Evolutionary conservation across 2,329 filamentous ascomycete genomes (phyloP).

Genomic region (Penicillium sp.): DNA sequence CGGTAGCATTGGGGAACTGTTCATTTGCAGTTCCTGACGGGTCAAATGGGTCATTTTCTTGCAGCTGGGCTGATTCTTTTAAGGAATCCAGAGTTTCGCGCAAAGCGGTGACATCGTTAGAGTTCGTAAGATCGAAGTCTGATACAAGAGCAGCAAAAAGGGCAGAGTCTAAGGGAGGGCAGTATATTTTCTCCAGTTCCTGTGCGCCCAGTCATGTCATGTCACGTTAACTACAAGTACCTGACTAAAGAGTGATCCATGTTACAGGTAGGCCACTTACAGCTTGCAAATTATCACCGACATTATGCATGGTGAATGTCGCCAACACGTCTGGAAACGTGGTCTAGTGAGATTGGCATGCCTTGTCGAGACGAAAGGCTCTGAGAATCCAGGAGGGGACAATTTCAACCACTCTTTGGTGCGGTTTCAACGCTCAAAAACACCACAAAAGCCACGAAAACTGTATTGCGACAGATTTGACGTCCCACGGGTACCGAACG

Average conservation of each 20-base stretch:
- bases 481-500: constrained; percentile 40
- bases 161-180: constrained; percentile 74
- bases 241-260: background rate
- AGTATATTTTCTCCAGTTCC: constrained; percentile 68
- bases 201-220: constrained; percentile 15
- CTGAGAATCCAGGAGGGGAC: no score
- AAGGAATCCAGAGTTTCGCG: constrained; percentile 67
- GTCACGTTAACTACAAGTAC: background rate
- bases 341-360: background rate
- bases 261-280: background rate
- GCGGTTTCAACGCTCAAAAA: no score
- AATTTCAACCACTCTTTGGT: no score
- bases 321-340: background rate
- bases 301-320: background rate
- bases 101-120: constrained; percentile 58
- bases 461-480: background rate
- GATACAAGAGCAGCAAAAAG: constrained; percentile 74
- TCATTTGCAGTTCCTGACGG: constrained; percentile 69
- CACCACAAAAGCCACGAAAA: background rate
- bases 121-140: constrained; percentile 69
- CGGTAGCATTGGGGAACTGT: constrained; percentile 28
- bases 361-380: no score
- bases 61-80: constrained; percentile 72
- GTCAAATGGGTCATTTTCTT: constrained; percentile 69
- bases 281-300: background rate